phyloP scores from a whole-genome alignment of 2,329 filamentous ascomycete genomes.

The Chalaropsis ovoidea region DNA sequence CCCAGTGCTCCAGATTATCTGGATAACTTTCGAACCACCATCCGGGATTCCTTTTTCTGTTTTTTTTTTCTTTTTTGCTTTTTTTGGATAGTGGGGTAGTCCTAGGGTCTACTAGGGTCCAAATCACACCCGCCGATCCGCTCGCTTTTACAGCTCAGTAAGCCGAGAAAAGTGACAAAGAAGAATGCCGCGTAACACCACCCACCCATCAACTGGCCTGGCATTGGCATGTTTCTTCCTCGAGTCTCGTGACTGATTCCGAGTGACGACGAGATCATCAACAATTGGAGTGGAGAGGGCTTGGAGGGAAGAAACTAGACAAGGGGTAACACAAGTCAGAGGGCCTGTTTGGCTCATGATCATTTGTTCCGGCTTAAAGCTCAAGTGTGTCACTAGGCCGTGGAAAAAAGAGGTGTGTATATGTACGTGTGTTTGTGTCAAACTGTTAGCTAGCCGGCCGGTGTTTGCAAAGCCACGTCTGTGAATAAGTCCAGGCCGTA shows the following conservation, averaged over 20 bases:
- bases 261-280: not conserved
- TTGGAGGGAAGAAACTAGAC: not conserved
- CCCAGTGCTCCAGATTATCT: slow-evolving; percentile 25
- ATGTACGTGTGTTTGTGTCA: no score
- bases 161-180: no score
- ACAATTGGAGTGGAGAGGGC: not conserved
- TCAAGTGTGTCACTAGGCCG: not conserved
- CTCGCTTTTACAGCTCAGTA: no score
- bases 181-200: no score
- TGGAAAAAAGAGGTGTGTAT: not conserved
- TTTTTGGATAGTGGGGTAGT: no score
- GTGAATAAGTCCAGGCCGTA: not conserved
- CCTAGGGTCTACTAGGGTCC: no score
- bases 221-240: not conserved
- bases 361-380: not conserved
- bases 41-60: not conserved
- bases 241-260: not conserved
- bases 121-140: not conserved
- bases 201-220: no score
- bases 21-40: slow-evolving; percentile 15
- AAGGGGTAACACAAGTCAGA: not conserved
- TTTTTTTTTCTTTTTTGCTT: no score
- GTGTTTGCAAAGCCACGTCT: not conserved
- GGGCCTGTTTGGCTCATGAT: not conserved
- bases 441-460: not conserved